Evolutionary conservation across 2,329 filamentous ascomycete species (phyloP).

Genomic region (Xylariaceae sp.): DNA sequence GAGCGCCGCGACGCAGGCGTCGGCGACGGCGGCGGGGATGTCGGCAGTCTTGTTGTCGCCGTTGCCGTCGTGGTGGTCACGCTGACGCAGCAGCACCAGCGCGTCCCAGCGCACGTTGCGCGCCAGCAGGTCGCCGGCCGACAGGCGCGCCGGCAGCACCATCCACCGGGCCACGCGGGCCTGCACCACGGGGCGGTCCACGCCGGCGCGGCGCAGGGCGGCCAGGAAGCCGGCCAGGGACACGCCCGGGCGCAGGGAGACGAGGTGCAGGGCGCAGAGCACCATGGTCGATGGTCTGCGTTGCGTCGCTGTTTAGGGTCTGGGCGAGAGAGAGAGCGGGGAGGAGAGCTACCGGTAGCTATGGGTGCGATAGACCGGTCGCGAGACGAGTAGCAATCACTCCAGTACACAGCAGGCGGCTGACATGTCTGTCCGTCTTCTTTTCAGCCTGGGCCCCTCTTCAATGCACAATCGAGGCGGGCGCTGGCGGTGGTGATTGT

Average conservation of each 20-base stretch:
- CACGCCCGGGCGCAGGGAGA: slow-evolving; percentile 12
- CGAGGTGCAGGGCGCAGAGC: slow-evolving; percentile 17
- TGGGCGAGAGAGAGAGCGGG: too few relatives aligned
- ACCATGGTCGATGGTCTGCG: slow-evolving; percentile 12
- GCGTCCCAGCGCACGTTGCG: slow-evolving; percentile 19
- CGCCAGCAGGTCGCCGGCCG: slow-evolving; percentile 13
- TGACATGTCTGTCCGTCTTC: too few relatives aligned
- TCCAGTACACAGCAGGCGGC: too few relatives aligned
- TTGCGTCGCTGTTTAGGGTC: too few relatives aligned
- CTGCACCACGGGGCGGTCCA: slow-evolving; percentile 15
- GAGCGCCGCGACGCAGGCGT: slow-evolving; percentile 7
- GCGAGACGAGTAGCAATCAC: too few relatives aligned
- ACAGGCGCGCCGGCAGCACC: slow-evolving; percentile 14
- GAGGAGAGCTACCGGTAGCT: too few relatives aligned
- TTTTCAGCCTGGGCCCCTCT: too few relatives aligned
- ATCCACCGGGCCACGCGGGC: slow-evolving; percentile 19
- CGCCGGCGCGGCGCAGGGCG: slow-evolving; percentile 9
- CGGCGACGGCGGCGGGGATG: slow-evolving; percentile 1
- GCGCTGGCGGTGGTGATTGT: not conserved
- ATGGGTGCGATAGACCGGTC: too few relatives aligned
- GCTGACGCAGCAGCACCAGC: slow-evolving; percentile 11
- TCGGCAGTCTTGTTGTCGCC: not conserved
- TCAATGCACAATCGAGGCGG: too few relatives aligned
- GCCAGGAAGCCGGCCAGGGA: slow-evolving; percentile 11
- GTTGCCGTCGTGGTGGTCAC: too few relatives aligned